A percentile compares a stretch with the other conserved stretches of the same genome.
Conservation (phyloP, 331 rosid genomes). For the Malus hybrid region DNA sequence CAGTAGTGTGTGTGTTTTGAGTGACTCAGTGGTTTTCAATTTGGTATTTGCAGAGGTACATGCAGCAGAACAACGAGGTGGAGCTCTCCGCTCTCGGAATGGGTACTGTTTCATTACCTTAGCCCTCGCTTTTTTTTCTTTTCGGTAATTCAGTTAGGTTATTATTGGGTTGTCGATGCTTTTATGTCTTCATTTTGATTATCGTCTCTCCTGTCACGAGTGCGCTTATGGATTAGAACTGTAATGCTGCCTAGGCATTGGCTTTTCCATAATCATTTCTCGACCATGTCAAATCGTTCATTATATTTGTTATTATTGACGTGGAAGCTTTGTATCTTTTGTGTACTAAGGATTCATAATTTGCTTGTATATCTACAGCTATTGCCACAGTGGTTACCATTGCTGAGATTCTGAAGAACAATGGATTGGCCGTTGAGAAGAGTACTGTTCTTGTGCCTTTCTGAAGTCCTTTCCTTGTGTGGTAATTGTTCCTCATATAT, state of each 20-base stretch:
- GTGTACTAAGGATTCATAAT: neutral
- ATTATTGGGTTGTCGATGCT: neutral
- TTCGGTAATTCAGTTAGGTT: neutral
- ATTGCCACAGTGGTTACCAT: constrained; percentile 41
- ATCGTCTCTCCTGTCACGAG: neutral
- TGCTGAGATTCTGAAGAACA: constrained; percentile 45
- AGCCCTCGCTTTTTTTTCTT: neutral
- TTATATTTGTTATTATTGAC: neutral
- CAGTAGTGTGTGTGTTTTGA: neutral
- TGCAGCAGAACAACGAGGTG: constrained; percentile 37
- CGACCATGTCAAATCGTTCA: neutral
- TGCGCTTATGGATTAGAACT: neutral
- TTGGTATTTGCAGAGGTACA: constrained; percentile 17
- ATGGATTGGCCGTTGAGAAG: constrained; percentile 43
- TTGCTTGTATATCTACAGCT: constrained; percentile 20
- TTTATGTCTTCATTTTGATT: neutral
- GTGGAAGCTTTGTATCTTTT: neutral
- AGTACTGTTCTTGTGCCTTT: constrained; percentile 17
- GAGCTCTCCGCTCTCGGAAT: constrained; percentile 41
- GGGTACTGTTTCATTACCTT: constrained; percentile 13
- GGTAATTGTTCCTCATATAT: neutral
- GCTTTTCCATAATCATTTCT: neutral
- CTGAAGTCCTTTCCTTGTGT: neutral
- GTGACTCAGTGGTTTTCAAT: neutral
- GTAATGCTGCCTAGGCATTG: neutral